Percentiles rank a stretch among this genome's conserved stretches.
These are phyloP conservation scores for Malus hybrid DNA, from an alignment of 331 rosid species.

Conservation along the genomic window DNA sequence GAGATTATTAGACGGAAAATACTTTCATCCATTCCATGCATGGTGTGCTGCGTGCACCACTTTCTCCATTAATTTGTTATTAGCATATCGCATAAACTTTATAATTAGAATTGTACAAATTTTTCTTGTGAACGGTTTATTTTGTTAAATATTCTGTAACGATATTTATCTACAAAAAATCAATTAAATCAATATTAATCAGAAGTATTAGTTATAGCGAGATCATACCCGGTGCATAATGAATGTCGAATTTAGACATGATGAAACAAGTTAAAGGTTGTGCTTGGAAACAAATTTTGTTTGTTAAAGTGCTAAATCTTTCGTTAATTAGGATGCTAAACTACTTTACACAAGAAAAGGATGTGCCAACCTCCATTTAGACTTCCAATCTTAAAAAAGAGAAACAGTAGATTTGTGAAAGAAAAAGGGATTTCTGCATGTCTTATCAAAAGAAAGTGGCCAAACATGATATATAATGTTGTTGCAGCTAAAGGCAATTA, in stretches of 20 bases:
- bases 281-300: background rate
- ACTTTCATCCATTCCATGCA: background rate
- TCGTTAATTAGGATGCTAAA: slow-evolving; percentile 1
- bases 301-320: background rate
- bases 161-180: no score
- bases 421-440: background rate
- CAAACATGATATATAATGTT: background rate
- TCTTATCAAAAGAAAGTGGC: background rate
- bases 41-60: no score
- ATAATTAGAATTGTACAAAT: no score
- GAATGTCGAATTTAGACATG: background rate
- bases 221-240: background rate
- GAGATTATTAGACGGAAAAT: background rate
- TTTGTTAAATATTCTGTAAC: no score
- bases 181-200: no score
- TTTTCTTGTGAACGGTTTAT: no score
- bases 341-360: slow-evolving; percentile 27
- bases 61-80: no score
- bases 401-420: slow-evolving; percentile 7
- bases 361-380: slow-evolving; percentile 41
- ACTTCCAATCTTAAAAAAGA: slow-evolving; percentile 15
- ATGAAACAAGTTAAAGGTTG: background rate
- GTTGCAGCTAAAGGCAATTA: background rate
- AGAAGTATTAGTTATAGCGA: background rate
- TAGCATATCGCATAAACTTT: no score